These are phyloP conservation scores for Heterobasidion parviporum DNA, from an alignment of 1,284 basidiomycete genomes.

Conservation along the genomic window DNA sequence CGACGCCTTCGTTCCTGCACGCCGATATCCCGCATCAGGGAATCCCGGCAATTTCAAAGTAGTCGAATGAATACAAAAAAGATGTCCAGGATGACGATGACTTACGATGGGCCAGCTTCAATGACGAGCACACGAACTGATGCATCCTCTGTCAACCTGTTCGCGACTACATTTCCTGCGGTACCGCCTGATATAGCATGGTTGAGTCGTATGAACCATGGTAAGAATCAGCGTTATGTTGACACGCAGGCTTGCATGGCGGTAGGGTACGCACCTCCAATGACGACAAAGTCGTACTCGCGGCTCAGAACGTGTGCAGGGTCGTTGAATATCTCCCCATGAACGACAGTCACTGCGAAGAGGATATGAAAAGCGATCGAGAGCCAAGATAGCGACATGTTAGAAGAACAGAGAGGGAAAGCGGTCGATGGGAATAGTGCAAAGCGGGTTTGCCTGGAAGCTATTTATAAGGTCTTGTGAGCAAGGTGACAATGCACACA, in stretches of 20 bases:
- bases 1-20: neutral
- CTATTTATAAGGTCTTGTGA: too few relatives aligned
- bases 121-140: slow-evolving; percentile 15
- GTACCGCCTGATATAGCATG: slow-evolving; percentile 8
- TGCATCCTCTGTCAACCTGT: slow-evolving; percentile 17
- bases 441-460: too few relatives aligned
- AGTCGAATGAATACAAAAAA: too few relatives aligned
- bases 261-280: slow-evolving; percentile 4
- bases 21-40: neutral
- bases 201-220: neutral
- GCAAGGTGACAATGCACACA: too few relatives aligned
- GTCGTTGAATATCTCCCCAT: neutral
- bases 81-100: neutral
- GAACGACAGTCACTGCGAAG: neutral
- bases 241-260: neutral
- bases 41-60: too few relatives aligned
- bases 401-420: too few relatives aligned
- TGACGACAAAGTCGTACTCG: slow-evolving; percentile 9
- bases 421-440: too few relatives aligned
- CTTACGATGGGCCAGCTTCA: slow-evolving; percentile 15
- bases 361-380: neutral
- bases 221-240: neutral
- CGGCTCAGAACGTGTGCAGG: neutral
- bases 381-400: neutral
- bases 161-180: slow-evolving; percentile 18